A percentile compares a stretch with the other conserved stretches of the same genome.
phyloP scores from a whole-genome alignment of 78 protist genomes.

The Bodo saltans region DNA sequence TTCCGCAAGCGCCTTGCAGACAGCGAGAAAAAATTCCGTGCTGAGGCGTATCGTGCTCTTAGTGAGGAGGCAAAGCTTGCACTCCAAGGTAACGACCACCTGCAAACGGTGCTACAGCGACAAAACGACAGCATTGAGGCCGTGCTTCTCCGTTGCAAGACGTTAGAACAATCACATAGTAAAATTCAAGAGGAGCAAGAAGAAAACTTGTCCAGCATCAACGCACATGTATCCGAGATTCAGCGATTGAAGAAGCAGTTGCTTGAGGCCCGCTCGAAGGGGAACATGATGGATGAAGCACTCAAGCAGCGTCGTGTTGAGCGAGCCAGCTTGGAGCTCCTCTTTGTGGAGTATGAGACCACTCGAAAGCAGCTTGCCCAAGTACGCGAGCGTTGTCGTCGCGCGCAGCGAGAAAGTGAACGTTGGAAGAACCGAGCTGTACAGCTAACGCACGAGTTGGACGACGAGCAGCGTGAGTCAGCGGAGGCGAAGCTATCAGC shows the following conservation, averaged over 20 bases:
- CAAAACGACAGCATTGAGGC: conserved; percentile 30
- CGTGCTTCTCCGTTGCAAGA: conserved; percentile 9
- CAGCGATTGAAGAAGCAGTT: conserved; percentile 12
- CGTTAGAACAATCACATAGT: neutral
- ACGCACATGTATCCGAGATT: neutral
- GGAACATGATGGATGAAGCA: conserved; percentile 1
- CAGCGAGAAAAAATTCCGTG: conserved; percentile 17
- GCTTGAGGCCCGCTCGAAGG: neutral
- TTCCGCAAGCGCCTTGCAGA: conserved; percentile 3
- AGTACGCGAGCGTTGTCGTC: neutral
- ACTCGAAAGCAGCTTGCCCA: conserved; percentile 13
- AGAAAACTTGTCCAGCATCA: neutral
- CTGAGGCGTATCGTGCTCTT: conserved; percentile 30
- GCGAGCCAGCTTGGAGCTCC: conserved; percentile 25
- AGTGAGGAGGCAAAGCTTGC: conserved; percentile 30
- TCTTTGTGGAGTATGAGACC: conserved; percentile 26
- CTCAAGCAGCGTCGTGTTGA: conserved; percentile 12
- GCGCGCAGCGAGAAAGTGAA: neutral
- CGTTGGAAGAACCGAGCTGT: conserved; percentile 12
- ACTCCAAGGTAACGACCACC: conserved; percentile 32
- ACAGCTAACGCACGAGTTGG: neutral
- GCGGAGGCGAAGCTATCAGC: neutral
- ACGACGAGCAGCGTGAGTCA: neutral
- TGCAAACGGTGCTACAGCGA: conserved; percentile 16
- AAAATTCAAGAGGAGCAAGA: conserved; percentile 5